phyloP scores from a whole-genome alignment of 1,284 basidiomycete species.

The Ceraceosorus guamensis region DNA sequence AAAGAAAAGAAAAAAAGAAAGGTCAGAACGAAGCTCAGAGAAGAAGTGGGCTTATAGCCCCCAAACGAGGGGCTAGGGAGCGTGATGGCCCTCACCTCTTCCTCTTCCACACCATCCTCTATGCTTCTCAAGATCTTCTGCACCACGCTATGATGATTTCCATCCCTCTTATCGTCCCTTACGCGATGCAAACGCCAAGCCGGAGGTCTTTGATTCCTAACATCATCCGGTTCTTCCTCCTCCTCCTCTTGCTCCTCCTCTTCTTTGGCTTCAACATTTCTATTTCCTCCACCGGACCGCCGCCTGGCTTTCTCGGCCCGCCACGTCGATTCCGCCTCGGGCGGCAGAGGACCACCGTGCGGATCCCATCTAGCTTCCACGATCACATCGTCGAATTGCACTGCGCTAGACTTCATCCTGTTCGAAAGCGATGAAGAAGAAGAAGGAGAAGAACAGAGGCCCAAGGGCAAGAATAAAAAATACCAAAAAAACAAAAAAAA shows the following conservation, averaged over 20 bases:
- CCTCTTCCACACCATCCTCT: conserved; percentile 38
- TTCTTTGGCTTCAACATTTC: too few species aligned
- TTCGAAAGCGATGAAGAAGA: too few species aligned
- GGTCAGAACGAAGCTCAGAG: neutral
- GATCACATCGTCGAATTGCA: conserved; percentile 85
- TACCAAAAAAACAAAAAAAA: too few species aligned
- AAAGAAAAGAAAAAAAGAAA: too few species aligned
- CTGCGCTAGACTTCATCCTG: conserved; percentile 76
- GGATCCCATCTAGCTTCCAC: conserved; percentile 89
- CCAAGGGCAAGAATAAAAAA: too few species aligned
- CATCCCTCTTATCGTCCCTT: conserved; percentile 43
- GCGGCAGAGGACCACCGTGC: conserved; percentile 59
- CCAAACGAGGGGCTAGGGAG: neutral
- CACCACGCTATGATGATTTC: conserved; percentile 41
- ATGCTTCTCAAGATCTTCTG: conserved; percentile 39
- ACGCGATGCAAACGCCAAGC: conserved; percentile 44
- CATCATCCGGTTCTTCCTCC: conserved; percentile 51
- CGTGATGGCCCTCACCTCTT: conserved; percentile 16
- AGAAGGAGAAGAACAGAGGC: too few species aligned
- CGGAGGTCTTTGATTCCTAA: conserved; percentile 7
- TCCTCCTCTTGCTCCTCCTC: too few species aligned
- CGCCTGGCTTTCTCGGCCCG: too few species aligned
- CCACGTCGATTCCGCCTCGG: conserved; percentile 87
- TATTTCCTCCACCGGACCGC: too few species aligned
- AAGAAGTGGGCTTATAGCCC: neutral